phyloP scores from a whole-genome alignment of 2,329 filamentous ascomycete species.

The Alternaria sp. region DNA sequence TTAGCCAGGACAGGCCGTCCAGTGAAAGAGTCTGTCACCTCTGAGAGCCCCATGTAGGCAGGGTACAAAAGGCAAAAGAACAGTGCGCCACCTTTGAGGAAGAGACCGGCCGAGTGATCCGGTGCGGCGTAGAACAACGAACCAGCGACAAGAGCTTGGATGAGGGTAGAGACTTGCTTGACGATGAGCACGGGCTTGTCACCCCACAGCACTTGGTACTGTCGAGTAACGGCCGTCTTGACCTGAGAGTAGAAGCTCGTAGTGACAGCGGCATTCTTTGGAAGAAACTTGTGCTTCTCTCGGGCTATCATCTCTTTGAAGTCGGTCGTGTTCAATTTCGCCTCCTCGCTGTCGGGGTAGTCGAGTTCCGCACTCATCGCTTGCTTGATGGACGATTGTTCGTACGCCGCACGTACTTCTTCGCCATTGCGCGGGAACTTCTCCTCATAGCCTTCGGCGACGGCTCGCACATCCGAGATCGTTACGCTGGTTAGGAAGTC shows the following conservation, averaged over 20 bases:
- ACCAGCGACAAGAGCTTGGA: slow-evolving; percentile 67
- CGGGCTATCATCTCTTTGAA: slow-evolving; percentile 61
- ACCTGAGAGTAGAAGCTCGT: slow-evolving; percentile 52
- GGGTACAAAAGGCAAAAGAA: slow-evolving; percentile 70
- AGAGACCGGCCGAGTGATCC: slow-evolving; percentile 64
- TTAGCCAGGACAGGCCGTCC: slow-evolving; percentile 83
- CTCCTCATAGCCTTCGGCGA: slow-evolving; percentile 47
- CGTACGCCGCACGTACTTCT: slow-evolving; percentile 60
- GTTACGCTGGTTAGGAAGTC: slow-evolving; percentile 79
- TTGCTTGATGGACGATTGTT: slow-evolving; percentile 56
- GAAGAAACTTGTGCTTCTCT: slow-evolving; percentile 62
- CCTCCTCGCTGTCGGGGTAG: slow-evolving; percentile 59
- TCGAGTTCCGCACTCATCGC: slow-evolving; percentile 62
- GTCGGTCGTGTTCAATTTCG: slow-evolving; percentile 45
- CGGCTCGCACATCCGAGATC: slow-evolving; percentile 48
- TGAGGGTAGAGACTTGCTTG: slow-evolving; percentile 64
- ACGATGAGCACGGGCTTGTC: slow-evolving; percentile 68
- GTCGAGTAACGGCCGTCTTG: slow-evolving; percentile 61
- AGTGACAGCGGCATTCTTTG: slow-evolving; percentile 60
- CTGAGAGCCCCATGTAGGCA: slow-evolving; percentile 66
- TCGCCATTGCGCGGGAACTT: slow-evolving; percentile 50
- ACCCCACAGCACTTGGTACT: slow-evolving; percentile 70
- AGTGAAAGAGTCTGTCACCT: slow-evolving; percentile 64
- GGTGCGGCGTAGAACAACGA: slow-evolving; percentile 72
- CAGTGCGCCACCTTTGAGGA: slow-evolving; percentile 67